Evolutionary conservation across 371 early-diverging fungal genomes (phyloP).

Genomic region (Parasitella parasitica): DNA sequence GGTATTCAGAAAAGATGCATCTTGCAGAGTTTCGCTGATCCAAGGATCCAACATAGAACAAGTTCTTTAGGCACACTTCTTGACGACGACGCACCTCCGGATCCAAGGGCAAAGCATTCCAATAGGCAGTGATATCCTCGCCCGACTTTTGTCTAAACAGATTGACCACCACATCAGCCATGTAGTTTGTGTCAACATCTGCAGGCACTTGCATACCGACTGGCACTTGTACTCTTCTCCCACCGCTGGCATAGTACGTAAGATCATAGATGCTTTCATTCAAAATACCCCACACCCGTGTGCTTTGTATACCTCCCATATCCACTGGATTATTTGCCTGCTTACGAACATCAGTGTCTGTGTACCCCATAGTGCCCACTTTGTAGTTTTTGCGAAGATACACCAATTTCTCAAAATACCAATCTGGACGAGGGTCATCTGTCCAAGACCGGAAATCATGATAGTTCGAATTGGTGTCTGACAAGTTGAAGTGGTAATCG

Average conservation of each 20-base stretch:
- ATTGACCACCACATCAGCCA: slow-evolving; percentile 52
- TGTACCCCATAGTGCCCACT: slow-evolving; percentile 42
- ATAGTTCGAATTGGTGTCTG: slow-evolving; percentile 37
- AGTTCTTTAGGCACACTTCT: slow-evolving; percentile 67
- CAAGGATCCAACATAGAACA: slow-evolving; percentile 83
- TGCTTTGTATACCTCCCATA: slow-evolving; percentile 14
- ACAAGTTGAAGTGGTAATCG: slow-evolving; percentile 40
- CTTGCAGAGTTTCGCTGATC: slow-evolving; percentile 75
- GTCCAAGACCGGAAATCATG: slow-evolving; percentile 43
- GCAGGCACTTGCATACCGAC: slow-evolving; percentile 16
- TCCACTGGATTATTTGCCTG: slow-evolving; percentile 37
- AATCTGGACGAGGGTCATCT: slow-evolving; percentile 47
- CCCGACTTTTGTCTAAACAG: slow-evolving; percentile 62
- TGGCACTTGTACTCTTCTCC: slow-evolving; percentile 23
- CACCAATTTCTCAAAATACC: slow-evolving; percentile 54
- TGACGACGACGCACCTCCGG: slow-evolving; percentile 31
- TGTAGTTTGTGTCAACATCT: slow-evolving; percentile 33
- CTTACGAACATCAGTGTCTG: slow-evolving; percentile 25
- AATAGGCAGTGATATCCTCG: slow-evolving; percentile 59
- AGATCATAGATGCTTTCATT: slow-evolving; percentile 62
- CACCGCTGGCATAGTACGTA: slow-evolving; percentile 50
- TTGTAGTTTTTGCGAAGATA: slow-evolving; percentile 55
- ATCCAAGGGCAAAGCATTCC: slow-evolving; percentile 43
- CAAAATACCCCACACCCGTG: slow-evolving; percentile 51
- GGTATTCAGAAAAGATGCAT: slow-evolving; percentile 84